Percentiles rank a stretch among this genome's conserved stretches.
Conservation (phyloP, 768 basidiomycete genomes). For the Cystofilobasidium macerans region DNA sequence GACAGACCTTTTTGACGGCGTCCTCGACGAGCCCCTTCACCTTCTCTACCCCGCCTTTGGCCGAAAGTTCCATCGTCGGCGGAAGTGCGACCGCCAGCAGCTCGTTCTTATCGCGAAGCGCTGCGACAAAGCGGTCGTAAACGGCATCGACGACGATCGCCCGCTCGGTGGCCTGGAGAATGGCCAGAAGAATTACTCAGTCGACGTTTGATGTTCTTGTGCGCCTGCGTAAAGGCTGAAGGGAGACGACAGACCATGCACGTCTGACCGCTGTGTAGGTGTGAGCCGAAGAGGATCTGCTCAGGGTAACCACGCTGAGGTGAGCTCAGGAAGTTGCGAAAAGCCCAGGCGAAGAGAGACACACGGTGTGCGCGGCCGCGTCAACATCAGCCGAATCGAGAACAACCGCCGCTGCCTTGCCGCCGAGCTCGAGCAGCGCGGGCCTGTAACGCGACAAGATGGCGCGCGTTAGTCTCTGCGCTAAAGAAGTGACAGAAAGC, state of each 20-base stretch:
- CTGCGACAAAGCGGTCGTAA: conserved; percentile 28
- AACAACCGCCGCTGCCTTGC: conserved; percentile 40
- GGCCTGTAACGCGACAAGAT: not conserved
- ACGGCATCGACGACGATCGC: conserved; percentile 30
- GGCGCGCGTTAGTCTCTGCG: not conserved
- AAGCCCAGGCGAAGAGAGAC: conserved; percentile 6
- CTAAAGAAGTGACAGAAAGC: too few relatives aligned
- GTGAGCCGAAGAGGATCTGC: conserved; percentile 34
- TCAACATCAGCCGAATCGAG: conserved; percentile 46
- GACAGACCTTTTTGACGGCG: conserved; percentile 7
- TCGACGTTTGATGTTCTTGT: too few relatives aligned
- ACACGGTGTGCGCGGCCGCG: conserved; percentile 45
- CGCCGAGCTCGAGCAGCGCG: conserved; percentile 35
- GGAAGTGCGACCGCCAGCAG: not conserved
- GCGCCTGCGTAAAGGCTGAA: too few relatives aligned
- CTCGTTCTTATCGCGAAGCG: conserved; percentile 19
- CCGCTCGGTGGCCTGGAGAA: conserved; percentile 31
- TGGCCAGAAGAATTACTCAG: too few relatives aligned
- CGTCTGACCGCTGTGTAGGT: conserved; percentile 36
- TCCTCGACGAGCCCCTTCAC: conserved; percentile 11
- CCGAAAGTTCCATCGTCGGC: not conserved
- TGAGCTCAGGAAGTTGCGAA: not conserved
- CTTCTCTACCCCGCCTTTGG: not conserved
- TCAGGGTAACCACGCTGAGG: not conserved
- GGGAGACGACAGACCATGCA: conserved; percentile 27